phyloP scores from a whole-genome alignment of 352 stramenopile genomes.

The Phytopythium montanum region DNA sequence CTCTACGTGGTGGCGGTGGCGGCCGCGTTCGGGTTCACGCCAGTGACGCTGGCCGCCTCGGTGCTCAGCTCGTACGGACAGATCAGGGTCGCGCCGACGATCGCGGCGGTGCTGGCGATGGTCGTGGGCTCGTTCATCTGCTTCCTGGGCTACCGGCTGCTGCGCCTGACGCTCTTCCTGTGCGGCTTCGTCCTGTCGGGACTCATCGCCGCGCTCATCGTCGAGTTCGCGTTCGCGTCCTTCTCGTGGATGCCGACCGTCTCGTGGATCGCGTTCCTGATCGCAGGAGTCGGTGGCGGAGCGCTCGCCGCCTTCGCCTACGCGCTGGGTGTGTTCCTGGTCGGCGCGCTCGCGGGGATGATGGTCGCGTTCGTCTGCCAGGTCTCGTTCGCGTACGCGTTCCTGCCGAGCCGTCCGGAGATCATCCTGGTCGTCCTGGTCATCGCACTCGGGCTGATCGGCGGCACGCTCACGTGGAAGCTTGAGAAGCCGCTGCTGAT shows the following conservation, averaged over 20 bases:
- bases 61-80: constrained; percentile 12
- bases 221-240: constrained; percentile 37
- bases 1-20: background rate
- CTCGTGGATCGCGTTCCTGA: constrained; percentile 50
- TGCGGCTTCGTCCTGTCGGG: constrained; percentile 53
- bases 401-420: constrained; percentile 43
- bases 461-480: constrained; percentile 48
- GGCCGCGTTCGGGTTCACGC: constrained; percentile 1
- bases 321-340: constrained; percentile 42
- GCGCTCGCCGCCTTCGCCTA: constrained; percentile 43
- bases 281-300: constrained; percentile 31
- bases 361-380: constrained; percentile 26
- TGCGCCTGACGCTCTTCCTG: constrained; percentile 41
- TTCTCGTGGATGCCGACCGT: constrained; percentile 38
- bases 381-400: constrained; percentile 28
- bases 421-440: constrained; percentile 38
- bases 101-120: constrained; percentile 46
- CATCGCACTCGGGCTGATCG: constrained; percentile 28
- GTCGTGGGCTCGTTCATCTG: constrained; percentile 42
- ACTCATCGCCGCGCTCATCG: constrained; percentile 32
- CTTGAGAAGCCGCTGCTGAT: constrained; percentile 50
- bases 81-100: constrained; percentile 32
- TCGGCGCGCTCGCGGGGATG: constrained; percentile 28
- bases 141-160: constrained; percentile 44
- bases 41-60: background rate